Evolutionary conservation across 2,329 filamentous ascomycete species (phyloP), one percentile per base, ranked within the genome.

Genomic region (Penicillium digitatum): DNA sequence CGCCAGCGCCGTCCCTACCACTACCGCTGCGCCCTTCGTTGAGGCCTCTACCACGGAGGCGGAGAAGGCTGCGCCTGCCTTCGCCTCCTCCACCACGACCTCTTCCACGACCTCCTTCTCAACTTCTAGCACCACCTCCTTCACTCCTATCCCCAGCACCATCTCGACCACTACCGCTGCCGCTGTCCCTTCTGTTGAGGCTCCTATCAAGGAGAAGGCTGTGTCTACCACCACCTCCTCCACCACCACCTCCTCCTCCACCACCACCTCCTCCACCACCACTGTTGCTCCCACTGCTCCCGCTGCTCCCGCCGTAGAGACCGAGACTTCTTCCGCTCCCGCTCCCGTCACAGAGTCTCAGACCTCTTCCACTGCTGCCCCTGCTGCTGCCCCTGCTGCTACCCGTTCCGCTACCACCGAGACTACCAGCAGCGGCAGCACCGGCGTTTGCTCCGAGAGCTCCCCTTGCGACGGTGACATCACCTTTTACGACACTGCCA

Each of bases 401-500:
- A 32, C 49, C 11, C 44, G 45, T 34, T 12, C 45, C 6, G 38
- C 37, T n/a, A 32, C 49, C 8, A 39, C 54, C 55, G 47, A 24
- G 38, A 42, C 22, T 14, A n/a, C 22, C 18, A 37, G 56, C 61
- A 59, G 59, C 42, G 49, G 61, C 57, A 59, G 60, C 62, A 46
- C 49, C 45, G 67, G 67, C 39, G 29, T 55, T 61, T 68, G 70
- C 63, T 61, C 64, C 22, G 38, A 63, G 52, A 35, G 55, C 52
- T 55, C 65, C 39, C 65, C 68, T 31, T 71, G 66, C 65, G 67
- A 69, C 0, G 89, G 89, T 58, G 82, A 91, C 47, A 79, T 90
- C 62, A 94, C 90, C 56, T 92, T 83, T 79, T 95, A 89, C 76
- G 75, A 79, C 38, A 77, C 87, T 45, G 89, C 87, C 39, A 69